phyloP scores from a whole-genome alignment of 805 yeast species.

The Candida sanyiensis region DNA sequence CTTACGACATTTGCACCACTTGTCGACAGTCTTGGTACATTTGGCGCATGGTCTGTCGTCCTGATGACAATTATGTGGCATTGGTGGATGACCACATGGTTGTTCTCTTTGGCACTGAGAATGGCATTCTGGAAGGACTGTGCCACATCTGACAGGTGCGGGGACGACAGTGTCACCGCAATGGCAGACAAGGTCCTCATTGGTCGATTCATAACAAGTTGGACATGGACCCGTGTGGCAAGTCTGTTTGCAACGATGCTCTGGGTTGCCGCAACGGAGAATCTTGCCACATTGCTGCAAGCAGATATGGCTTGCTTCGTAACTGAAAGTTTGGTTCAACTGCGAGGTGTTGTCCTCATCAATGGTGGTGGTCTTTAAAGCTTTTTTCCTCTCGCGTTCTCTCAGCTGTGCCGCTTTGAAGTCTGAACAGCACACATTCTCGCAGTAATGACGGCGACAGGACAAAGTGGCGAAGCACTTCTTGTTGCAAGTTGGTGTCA shows the following conservation, averaged over 20 bases:
- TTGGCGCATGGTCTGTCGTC: conserved; percentile 62
- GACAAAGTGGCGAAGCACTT: conserved; percentile 71
- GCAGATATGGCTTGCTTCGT: conserved; percentile 75
- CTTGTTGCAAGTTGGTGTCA: conserved; percentile 55
- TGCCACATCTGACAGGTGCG: conserved; percentile 87
- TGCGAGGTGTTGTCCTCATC: conserved; percentile 15
- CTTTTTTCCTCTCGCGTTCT: conserved; percentile 44
- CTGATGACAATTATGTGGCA: conserved; percentile 73
- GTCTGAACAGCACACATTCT: conserved; percentile 59
- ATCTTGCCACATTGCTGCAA: conserved; percentile 56
- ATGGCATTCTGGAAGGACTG: conserved; percentile 56
- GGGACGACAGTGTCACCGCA: conserved; percentile 74
- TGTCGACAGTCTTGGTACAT: conserved; percentile 59
- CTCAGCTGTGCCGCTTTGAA: conserved; percentile 51
- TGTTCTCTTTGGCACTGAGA: conserved; percentile 54
- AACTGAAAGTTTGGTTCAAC: conserved; percentile 46
- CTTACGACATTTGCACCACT: conserved; percentile 59
- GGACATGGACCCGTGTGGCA: conserved; percentile 81
- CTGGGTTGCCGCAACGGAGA: conserved; percentile 51
- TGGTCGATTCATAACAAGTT: conserved; percentile 75
- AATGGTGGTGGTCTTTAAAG: conserved; percentile 34
- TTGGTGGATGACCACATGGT: conserved; percentile 66
- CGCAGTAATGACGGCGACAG: conserved; percentile 79
- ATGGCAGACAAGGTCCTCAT: conserved; percentile 70
- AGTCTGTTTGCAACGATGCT: conserved; percentile 59